A percentile compares a stretch with the other conserved stretches of the same genome.
Conservation (phyloP, 2,329 filamentous ascomycete genomes). For the Penicillium sp. region DNA sequence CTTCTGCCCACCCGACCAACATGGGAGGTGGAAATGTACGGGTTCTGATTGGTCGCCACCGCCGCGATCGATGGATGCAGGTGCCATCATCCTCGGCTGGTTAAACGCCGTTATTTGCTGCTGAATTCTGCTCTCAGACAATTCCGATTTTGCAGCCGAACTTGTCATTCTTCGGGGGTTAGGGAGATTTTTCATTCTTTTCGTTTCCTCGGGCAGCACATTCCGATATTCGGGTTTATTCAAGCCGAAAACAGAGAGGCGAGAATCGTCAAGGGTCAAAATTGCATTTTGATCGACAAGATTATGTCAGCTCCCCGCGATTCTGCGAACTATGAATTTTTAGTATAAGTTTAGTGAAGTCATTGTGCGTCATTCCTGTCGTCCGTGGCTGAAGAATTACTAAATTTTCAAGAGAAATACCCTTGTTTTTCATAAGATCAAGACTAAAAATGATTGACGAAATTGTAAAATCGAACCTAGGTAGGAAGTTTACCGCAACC, state of each 20-base stretch:
- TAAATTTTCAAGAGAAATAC: neutral
- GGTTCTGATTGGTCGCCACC: constrained; percentile 27
- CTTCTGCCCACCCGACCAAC: constrained; percentile 28
- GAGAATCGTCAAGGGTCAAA: neutral
- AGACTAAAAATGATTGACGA: neutral
- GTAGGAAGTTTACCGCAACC: neutral
- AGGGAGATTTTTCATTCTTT: neutral
- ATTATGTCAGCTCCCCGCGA: constrained; percentile 23
- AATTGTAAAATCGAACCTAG: neutral
- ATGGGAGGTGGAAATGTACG: constrained; percentile 15
- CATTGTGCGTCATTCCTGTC: constrained; percentile 24
- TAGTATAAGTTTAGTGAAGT: constrained; percentile 16
- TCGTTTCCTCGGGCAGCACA: neutral
- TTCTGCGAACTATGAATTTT: constrained; percentile 5
- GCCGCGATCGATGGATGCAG: constrained; percentile 20
- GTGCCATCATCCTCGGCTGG: constrained; percentile 28
- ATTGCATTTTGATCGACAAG: constrained; percentile 6
- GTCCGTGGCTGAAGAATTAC: neutral
- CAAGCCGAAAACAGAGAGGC: constrained; percentile 11
- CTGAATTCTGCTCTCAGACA: constrained; percentile 3
- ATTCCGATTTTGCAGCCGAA: constrained; percentile 12
- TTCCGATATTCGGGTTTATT: constrained; percentile 15
- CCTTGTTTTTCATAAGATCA: neutral
- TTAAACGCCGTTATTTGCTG: constrained; percentile 28
- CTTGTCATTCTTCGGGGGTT: constrained; percentile 13